Evolutionary conservation across 2,329 filamentous ascomycete species (phyloP), one percentile per base, ranked within the genome.

Genomic region (Clonostachys sp.): DNA sequence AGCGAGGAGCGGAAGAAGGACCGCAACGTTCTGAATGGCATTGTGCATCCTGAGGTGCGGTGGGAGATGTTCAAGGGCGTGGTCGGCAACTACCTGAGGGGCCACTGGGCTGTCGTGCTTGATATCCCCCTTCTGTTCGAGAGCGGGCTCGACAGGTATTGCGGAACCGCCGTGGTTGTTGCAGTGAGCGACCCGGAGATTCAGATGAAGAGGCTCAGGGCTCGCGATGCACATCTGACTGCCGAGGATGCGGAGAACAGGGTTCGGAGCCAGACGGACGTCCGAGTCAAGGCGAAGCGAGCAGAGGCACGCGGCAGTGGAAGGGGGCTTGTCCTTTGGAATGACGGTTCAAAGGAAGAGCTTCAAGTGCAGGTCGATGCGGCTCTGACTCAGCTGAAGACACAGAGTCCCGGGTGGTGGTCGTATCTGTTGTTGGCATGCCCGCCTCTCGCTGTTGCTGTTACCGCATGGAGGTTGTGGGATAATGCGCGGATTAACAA

Each of bases 111-210:
- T 0, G 90, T 96, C 5, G 86, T 99, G 35, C 75, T 97, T 14
- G 94, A 99, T 62, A 85, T 99, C 9, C 94, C 94, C 45, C 72
- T 99, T 46, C 76, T 99, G 40, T 96, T 96, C 58, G 94, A 99
- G 74, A 86, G 83, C 56, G 83, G 84, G 3, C 84, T 96, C 67
- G 94, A 99, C 65, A 73, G 83, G 39, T 81, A 95, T 55, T 96
- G 91, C 61, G 91, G 91, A 5, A 84, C 83, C 1, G 87, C 95
- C 14, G 69, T 96, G 50, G 91, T 99, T 0, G 92, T 97, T 3
- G 91, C 86, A 0, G 91, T 97, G 17, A 74, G 71, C 12, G 89
- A 96, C 56, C 85, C 89, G 0, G 80, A 77, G 51, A 78, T 91
- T 42, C 94, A 99, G 74, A 92, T 96, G 80, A 70, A 78, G 60